Conservation (phyloP, 2,329 filamentous ascomycete species). For the Colletotrichum orbiculare region DNA sequence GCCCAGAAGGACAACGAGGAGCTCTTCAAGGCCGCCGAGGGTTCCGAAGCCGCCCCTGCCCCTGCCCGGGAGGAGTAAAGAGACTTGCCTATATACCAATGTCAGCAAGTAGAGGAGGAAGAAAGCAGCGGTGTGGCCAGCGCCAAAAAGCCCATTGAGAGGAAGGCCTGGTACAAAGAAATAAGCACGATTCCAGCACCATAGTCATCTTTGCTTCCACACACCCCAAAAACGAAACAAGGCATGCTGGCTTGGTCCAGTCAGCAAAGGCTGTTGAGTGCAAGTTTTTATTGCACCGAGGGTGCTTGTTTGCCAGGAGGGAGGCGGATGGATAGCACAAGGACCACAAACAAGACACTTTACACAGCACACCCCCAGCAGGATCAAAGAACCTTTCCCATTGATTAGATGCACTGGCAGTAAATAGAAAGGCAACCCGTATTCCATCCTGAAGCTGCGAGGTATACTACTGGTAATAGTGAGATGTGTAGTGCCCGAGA, state of each 20-base stretch:
- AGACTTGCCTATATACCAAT: neutral
- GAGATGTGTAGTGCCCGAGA: too few species aligned
- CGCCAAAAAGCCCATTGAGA: neutral
- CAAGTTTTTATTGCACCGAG: constrained; percentile 36
- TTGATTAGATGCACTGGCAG: constrained; percentile 27
- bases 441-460: neutral
- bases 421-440: constrained; percentile 28
- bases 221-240: constrained; percentile 18
- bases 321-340: constrained; percentile 34
- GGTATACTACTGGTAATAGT: too few species aligned
- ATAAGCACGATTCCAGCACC: constrained; percentile 29
- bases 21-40: constrained; percentile 71
- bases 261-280: constrained; percentile 33
- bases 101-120: constrained; percentile 14
- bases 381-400: constrained; percentile 27
- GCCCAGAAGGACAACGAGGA: constrained; percentile 96
- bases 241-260: constrained; percentile 24
- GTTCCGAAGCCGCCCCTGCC: constrained; percentile 38
- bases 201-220: constrained; percentile 29
- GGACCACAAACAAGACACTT: constrained; percentile 35
- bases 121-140: constrained; percentile 5
- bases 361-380: constrained; percentile 31
- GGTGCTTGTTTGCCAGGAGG: constrained; percentile 33
- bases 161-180: constrained; percentile 11
- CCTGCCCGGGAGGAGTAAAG: constrained; percentile 38